Base-by-base conservation (phyloP, 768 basidiomycete genomes). In the Mycena sanguinolenta region DNA sequence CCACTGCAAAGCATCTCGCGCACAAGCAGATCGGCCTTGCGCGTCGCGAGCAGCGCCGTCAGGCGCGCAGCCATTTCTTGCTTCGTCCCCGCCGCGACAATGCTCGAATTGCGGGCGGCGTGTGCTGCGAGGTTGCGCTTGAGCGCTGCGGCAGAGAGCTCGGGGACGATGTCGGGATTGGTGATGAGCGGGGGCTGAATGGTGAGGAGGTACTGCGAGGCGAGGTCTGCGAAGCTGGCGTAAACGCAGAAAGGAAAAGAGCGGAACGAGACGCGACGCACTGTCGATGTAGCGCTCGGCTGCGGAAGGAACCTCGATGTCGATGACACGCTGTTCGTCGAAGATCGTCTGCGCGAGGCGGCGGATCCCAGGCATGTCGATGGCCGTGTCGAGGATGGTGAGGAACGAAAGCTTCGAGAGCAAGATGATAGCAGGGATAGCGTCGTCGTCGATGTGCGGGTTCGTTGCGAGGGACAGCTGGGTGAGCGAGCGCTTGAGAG, bases 321-420 rank as follows among this genome's bases (percentile, higher is more conserved):
- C 84, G 58, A 90, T 81, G 23, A 80, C 65, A 7, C 85, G 82
- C 17, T 79, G 75, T 28, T 84, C 82, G 39, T 77, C 71, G 61
- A 77, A 67, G 50, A 87, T 81, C 10, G 72, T 72, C 14, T 74
- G 71, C 0, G 86, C 86, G 28, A 91, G 79, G 13, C 82, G 83
- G 32, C 91, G 87, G 32, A 92, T 78, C 3, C 91, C 92, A 3
- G 77, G 75, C 86, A 92, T 92, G 34, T 81, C 80, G 66, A 92
- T 82, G 23, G 80, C 73, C 2, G 91, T 92, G 54, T 83, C 89
- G 17, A 85, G 74, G 44, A 92, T 82, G 5, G 86, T 86, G 28
- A 92, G 82, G 68, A 83, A 86, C 1, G 77, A 76, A 8, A 92
- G 82, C 60, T 82, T 85, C 12, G 75, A 76, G 36, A 91, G 81